A percentile compares a stretch with the other conserved stretches of the same genome.
These are phyloP conservation scores for Raffaelea albimanens DNA, from an alignment of 2,329 filamentous ascomycete genomes.

Conservation along the genomic window DNA sequence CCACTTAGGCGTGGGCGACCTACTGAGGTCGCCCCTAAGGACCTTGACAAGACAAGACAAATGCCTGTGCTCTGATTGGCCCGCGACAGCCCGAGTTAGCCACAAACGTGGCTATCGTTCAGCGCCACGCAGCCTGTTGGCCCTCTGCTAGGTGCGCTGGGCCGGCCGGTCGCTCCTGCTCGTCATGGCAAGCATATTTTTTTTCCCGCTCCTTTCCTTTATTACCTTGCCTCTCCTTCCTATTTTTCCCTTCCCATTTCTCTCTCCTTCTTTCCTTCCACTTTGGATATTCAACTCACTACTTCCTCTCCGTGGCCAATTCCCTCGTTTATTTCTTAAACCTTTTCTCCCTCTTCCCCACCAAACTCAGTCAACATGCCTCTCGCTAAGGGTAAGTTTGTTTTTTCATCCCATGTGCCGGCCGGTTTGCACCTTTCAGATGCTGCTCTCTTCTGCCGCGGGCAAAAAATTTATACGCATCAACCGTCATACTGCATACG, in stretches of 20 bases:
- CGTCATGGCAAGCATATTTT: background rate
- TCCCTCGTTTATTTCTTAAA: constrained; percentile 10
- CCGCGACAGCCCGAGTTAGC: background rate
- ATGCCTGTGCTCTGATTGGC: constrained; percentile 12
- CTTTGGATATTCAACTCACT: background rate
- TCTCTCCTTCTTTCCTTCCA: background rate
- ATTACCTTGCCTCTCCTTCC: background rate
- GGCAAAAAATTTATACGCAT: no score
- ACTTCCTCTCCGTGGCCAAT: background rate
- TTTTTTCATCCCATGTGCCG: background rate
- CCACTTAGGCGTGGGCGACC: background rate
- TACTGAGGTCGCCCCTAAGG: background rate
- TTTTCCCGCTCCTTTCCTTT: background rate
- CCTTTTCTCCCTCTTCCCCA: constrained; percentile 5
- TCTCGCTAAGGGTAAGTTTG: constrained; percentile 33
- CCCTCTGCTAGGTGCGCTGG: background rate
- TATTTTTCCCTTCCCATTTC: constrained; percentile 6
- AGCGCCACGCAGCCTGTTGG: background rate
- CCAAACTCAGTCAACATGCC: constrained; percentile 28
- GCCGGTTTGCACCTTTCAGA: no score
- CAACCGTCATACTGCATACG: no score
- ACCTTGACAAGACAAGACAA: constrained; percentile 6
- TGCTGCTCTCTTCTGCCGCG: no score
- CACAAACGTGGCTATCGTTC: background rate
- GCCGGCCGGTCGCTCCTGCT: background rate